Evolutionary conservation across 768 basidiomycete species (phyloP).

Genomic region (Chlorophyllum brunneum): DNA sequence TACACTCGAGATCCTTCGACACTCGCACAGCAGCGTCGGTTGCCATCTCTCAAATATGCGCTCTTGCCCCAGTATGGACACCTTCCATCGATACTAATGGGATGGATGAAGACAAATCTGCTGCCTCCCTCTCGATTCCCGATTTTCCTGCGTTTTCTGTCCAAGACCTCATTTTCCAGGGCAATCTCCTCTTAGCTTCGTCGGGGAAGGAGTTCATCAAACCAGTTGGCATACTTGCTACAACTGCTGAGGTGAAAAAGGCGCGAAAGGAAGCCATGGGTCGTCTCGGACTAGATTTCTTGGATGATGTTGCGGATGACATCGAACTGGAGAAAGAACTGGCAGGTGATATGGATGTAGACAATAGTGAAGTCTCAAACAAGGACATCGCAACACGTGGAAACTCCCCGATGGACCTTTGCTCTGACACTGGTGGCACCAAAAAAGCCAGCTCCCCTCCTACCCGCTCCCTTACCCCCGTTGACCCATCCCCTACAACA

Average conservation of each 20-base stretch:
- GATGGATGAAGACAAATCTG: slow-evolving; percentile 20
- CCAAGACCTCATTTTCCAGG: slow-evolving; percentile 68
- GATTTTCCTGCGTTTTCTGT: slow-evolving; percentile 78
- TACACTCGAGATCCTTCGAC: slow-evolving; percentile 90
- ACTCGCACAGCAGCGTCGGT: slow-evolving; percentile 87
- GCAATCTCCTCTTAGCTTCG: slow-evolving; percentile 79
- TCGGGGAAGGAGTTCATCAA: slow-evolving; percentile 91
- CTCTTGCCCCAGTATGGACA: slow-evolving; percentile 78
- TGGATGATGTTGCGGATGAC: slow-evolving; percentile 75
- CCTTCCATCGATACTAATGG: slow-evolving; percentile 36
- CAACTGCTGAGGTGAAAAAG: slow-evolving; percentile 76
- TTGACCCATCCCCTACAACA: slow-evolving; percentile 46
- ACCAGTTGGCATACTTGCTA: slow-evolving; percentile 67
- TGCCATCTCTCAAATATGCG: slow-evolving; percentile 84
- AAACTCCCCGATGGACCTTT: slow-evolving; percentile 30
- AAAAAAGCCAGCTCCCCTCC: slow-evolving; percentile 35
- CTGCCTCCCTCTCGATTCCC: slow-evolving; percentile 33
- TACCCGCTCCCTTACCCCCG: slow-evolving; percentile 44
- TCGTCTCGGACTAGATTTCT: slow-evolving; percentile 82
- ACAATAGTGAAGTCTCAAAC: slow-evolving; percentile 26
- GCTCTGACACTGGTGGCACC: slow-evolving; percentile 29
- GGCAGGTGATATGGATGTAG: slow-evolving; percentile 50
- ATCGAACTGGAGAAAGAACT: slow-evolving; percentile 87
- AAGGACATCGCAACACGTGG: slow-evolving; percentile 3
- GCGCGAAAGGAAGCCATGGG: slow-evolving; percentile 88